These are phyloP conservation scores for Geotrichum klebahnii DNA, from an alignment of 1,139 yeast genomes.

Conservation along the genomic window DNA sequence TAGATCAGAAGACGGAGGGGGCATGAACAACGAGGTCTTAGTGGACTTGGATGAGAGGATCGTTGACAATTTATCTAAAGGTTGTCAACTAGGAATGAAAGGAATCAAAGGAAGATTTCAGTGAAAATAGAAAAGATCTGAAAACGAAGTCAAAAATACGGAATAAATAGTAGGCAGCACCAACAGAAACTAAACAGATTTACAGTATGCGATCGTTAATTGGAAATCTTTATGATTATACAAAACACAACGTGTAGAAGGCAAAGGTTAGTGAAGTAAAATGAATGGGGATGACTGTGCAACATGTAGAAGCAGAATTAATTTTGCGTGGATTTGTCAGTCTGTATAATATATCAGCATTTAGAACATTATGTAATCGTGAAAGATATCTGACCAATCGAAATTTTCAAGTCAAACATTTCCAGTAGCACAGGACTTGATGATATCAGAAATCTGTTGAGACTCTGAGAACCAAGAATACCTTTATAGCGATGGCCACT, in stretches of 20 bases:
- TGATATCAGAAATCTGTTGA: neutral
- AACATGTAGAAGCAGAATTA: neutral
- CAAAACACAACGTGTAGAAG: too few relatives aligned
- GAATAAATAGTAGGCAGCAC: too few relatives aligned
- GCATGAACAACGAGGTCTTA: constrained; percentile 20
- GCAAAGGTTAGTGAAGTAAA: neutral
- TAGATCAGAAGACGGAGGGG: constrained; percentile 15
- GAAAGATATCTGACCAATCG: constrained; percentile 9
- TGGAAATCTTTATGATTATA: too few relatives aligned
- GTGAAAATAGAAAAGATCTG: neutral
- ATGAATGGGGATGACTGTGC: neutral
- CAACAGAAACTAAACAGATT: too few relatives aligned
- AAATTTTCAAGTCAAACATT: neutral
- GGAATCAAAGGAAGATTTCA: neutral
- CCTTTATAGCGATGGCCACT: constrained; percentile 1
- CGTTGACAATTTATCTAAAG: constrained; percentile 7
- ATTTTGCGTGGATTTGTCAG: neutral
- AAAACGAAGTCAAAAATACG: too few relatives aligned
- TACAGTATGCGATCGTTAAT: too few relatives aligned
- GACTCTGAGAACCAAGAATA: neutral
- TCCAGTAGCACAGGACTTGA: neutral
- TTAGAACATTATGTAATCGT: too few relatives aligned
- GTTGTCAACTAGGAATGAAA: constrained; percentile 12
- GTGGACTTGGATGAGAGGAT: neutral
- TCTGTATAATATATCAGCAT: neutral